These are phyloP conservation scores for Mimosa bimucronata DNA, from an alignment of 306 rosid species.

Conservation along the genomic window DNA sequence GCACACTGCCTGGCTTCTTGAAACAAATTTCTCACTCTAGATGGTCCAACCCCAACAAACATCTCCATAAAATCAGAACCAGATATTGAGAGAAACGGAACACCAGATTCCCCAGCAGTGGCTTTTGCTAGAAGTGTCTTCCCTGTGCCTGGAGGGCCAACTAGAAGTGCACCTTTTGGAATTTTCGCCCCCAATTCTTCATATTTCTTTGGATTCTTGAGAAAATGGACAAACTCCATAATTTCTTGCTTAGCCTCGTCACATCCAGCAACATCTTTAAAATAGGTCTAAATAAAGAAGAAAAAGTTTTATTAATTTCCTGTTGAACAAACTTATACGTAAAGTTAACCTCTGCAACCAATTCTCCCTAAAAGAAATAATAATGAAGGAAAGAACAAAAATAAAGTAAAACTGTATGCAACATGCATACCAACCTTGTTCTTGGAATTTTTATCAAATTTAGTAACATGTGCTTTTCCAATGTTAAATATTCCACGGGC, in stretches of 20 bases:
- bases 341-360: neutral
- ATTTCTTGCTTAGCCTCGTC: conserved; percentile 97
- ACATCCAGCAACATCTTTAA: conserved; percentile 97
- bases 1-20: conserved; percentile 96
- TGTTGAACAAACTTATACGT: conserved; percentile 9
- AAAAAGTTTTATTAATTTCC: neutral
- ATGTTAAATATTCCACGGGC: conserved; percentile 92
- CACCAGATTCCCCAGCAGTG: conserved; percentile 97
- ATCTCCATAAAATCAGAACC: conserved; percentile 98
- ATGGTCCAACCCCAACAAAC: conserved; percentile 98
- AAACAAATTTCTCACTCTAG: conserved; percentile 95
- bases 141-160: conserved; percentile 98
- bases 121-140: conserved; percentile 98
- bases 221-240: conserved; percentile 98
- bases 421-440: conserved; percentile 62
- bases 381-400: neutral
- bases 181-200: conserved; percentile 97
- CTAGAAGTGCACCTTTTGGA: conserved; percentile 96
- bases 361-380: conserved; percentile 7
- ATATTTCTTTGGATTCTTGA: conserved; percentile 88
- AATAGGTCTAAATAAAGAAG: conserved; percentile 60
- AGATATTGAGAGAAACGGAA: conserved; percentile 90
- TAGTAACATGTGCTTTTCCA: conserved; percentile 88
- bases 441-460: conserved; percentile 87
- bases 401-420: conserved; percentile 19